Conservation (phyloP, 768 basidiomycete genomes). For the Coprinellus micaceus region DNA sequence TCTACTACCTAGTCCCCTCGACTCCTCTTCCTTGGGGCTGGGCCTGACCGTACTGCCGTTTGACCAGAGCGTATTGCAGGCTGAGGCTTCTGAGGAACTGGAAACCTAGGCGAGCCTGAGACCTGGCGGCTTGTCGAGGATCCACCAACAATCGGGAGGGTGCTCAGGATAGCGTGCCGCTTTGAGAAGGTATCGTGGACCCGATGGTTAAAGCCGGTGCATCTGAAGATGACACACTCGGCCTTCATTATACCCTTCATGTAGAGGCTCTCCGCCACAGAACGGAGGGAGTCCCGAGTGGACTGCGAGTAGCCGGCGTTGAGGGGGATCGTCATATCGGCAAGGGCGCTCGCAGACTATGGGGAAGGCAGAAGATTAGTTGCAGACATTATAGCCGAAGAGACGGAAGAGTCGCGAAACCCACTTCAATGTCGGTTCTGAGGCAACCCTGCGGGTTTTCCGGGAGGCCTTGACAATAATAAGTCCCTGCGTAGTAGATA, state of each 20-base stretch:
- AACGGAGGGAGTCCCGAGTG: neutral
- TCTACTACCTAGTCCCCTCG: no score
- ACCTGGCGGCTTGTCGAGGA: no score
- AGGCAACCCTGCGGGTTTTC: neutral
- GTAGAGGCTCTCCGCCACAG: neutral
- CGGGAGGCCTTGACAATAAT: neutral
- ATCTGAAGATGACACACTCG: neutral
- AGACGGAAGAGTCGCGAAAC: neutral
- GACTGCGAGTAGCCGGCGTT: neutral
- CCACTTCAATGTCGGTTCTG: neutral
- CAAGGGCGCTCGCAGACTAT: neutral
- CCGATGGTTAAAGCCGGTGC: neutral
- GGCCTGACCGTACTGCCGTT: no score
- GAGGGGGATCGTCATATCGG: neutral
- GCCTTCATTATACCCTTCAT: neutral
- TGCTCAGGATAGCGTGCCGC: neutral
- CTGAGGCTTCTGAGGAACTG: no score
- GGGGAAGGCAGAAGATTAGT: neutral
- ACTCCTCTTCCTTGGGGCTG: neutral
- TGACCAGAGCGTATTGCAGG: no score
- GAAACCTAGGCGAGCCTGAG: no score
- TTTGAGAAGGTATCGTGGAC: neutral
- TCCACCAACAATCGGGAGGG: neutral
- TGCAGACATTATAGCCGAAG: no score
- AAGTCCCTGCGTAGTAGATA: neutral